Conservation (phyloP, 2,329 filamentous ascomycete species). For the Chrysoporthe cubensis region DNA sequence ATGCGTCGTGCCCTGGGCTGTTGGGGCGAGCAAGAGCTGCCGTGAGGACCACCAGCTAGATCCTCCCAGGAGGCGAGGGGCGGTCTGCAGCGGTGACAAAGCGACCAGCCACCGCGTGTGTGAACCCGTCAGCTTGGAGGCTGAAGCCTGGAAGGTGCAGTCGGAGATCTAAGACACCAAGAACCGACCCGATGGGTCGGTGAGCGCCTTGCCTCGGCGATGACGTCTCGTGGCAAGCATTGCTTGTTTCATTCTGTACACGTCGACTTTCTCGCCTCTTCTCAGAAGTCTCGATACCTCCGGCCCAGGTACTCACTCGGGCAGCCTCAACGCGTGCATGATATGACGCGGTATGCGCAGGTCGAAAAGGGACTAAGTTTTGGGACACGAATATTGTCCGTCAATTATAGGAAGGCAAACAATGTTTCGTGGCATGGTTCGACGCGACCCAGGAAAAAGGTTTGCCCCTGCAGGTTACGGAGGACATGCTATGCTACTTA, state of each 20-base stretch:
- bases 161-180: conserved; percentile 3
- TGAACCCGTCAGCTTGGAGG: conserved; percentile 1
- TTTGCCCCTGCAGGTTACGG: conserved; percentile 21
- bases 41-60: neutral
- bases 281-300: conserved; percentile 1
- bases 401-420: conserved; percentile 8
- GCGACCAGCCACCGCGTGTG: neutral
- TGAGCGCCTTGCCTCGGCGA: conserved; percentile 9
- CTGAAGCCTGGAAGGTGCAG: neutral
- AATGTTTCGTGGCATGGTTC: conserved; percentile 21
- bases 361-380: neutral
- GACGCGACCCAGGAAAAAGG: conserved; percentile 19
- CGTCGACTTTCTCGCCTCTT: conserved; percentile 23
- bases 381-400: neutral
- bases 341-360: neutral
- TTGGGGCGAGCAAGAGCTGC: neutral
- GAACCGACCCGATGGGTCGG: conserved; percentile 9
- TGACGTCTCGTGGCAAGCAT: conserved; percentile 21
- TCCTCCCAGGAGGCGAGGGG: neutral
- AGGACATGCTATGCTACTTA: neutral
- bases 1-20: neutral
- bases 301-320: neutral
- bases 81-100: conserved; percentile 1
- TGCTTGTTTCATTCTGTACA: conserved; percentile 6
- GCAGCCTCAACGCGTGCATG: neutral